These are phyloP conservation scores for Cucurbita moschata DNA, from an alignment of 306 rosid species.

Conservation along the genomic window DNA sequence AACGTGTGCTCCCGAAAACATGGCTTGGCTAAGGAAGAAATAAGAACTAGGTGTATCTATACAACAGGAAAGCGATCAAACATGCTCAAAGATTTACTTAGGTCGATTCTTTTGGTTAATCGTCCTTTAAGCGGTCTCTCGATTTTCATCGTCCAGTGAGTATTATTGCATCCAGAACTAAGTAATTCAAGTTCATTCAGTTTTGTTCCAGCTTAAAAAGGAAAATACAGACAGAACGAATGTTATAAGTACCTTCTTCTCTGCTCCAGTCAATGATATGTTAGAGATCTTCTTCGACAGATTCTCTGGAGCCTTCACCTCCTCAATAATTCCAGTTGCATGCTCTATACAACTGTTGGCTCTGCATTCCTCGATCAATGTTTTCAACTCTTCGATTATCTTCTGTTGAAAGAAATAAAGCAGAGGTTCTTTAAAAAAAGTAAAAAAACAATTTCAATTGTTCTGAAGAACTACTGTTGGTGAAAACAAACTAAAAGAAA, in stretches of 20 bases:
- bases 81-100: background rate
- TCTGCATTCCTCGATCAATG: conserved; percentile 32
- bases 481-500: background rate
- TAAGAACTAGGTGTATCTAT: background rate
- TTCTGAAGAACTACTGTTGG: background rate
- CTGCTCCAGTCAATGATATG: conserved; percentile 21
- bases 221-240: background rate
- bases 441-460: background rate
- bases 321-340: conserved; percentile 43
- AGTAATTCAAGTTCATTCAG: background rate
- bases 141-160: background rate
- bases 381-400: conserved; percentile 33
- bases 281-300: conserved; percentile 31
- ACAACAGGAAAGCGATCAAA: background rate
- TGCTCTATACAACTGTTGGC: conserved; percentile 43
- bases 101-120: background rate
- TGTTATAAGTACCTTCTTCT: conserved; percentile 22
- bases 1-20: background rate
- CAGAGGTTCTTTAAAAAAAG: background rate
- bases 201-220: background rate
- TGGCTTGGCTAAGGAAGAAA: background rate
- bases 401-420: conserved; percentile 8
- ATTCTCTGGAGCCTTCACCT: conserved; percentile 39
- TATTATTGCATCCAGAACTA: background rate
- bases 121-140: background rate